A percentile compares a stretch with the other conserved stretches of the same genome.
These are phyloP conservation scores for Calonectria montana DNA, from an alignment of 2,329 filamentous ascomycete species.

Conservation along the genomic window DNA sequence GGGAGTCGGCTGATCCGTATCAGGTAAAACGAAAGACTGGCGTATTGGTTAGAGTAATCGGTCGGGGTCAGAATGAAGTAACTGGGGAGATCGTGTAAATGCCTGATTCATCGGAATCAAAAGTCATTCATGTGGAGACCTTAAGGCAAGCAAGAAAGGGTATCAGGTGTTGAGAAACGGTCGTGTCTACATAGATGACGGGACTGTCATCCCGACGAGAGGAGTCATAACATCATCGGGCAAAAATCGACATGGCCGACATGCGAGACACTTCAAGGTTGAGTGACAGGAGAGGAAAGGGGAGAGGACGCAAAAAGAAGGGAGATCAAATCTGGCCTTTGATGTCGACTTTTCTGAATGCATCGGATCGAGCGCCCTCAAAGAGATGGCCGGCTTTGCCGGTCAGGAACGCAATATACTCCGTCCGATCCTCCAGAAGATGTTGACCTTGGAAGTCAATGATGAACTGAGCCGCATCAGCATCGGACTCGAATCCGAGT, in stretches of 20 bases:
- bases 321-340: conserved; percentile 88
- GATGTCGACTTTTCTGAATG: conserved; percentile 92
- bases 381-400: conserved; percentile 80
- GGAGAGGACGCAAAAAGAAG: conserved; percentile 17
- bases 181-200: conserved; percentile 40
- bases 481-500: conserved; percentile 93
- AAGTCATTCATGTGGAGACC: conserved; percentile 26
- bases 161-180: conserved; percentile 36
- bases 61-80: conserved; percentile 25
- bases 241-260: conserved; percentile 26
- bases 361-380: conserved; percentile 76
- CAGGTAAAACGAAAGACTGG: conserved; percentile 20
- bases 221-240: conserved; percentile 33
- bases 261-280: conserved; percentile 23
- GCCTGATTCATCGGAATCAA: conserved; percentile 15
- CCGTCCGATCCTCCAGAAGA: conserved; percentile 80
- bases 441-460: conserved; percentile 81
- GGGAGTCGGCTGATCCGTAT: conserved; percentile 20
- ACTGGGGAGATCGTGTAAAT: conserved; percentile 7
- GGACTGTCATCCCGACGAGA: conserved; percentile 30
- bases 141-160: conserved; percentile 34
- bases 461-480: conserved; percentile 91
- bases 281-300: conserved; percentile 12
- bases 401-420: conserved; percentile 78
- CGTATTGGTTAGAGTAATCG: conserved; percentile 41